phyloP scores from a whole-genome alignment of 2,329 filamentous ascomycete species.

The Didymella pomorum region DNA sequence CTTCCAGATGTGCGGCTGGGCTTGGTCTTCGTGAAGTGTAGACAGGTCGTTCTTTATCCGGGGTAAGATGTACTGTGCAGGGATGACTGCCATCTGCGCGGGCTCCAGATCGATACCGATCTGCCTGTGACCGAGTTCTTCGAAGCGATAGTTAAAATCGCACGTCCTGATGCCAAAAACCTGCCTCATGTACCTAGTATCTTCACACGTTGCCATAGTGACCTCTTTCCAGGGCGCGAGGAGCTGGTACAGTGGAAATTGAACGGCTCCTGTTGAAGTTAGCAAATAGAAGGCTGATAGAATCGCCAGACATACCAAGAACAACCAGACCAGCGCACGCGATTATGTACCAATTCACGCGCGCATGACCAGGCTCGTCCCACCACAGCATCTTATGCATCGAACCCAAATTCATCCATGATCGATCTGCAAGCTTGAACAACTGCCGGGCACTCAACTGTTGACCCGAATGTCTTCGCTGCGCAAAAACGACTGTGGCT shows the following conservation, averaged over 20 bases:
- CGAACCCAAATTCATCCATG: slow-evolving; percentile 8
- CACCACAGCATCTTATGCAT: background rate
- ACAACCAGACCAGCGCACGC: background rate
- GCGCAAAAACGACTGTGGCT: slow-evolving; percentile 24
- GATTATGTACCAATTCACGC: background rate
- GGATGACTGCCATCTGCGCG: slow-evolving; percentile 12
- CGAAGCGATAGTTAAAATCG: background rate
- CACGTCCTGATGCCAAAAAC: background rate
- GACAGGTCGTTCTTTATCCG: background rate
- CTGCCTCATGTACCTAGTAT: background rate
- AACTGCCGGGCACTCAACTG: slow-evolving; percentile 19
- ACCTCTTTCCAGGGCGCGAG: slow-evolving; percentile 1
- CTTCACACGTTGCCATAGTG: background rate
- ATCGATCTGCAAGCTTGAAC: slow-evolving; percentile 25
- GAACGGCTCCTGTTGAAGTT: background rate
- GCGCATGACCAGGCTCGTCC: background rate
- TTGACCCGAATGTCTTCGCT: slow-evolving; percentile 8
- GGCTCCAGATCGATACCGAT: slow-evolving; percentile 21
- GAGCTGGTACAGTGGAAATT: slow-evolving; percentile 8
- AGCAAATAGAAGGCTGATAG: background rate
- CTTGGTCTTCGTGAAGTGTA: background rate
- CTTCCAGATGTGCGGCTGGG: background rate
- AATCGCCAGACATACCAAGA: background rate
- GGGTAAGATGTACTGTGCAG: background rate
- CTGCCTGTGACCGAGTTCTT: background rate